A percentile compares a stretch with the other conserved stretches of the same genome.
phyloP scores from a whole-genome alignment of 495 filamentous ascomycete genomes.

The Hypoxylon rickii region DNA sequence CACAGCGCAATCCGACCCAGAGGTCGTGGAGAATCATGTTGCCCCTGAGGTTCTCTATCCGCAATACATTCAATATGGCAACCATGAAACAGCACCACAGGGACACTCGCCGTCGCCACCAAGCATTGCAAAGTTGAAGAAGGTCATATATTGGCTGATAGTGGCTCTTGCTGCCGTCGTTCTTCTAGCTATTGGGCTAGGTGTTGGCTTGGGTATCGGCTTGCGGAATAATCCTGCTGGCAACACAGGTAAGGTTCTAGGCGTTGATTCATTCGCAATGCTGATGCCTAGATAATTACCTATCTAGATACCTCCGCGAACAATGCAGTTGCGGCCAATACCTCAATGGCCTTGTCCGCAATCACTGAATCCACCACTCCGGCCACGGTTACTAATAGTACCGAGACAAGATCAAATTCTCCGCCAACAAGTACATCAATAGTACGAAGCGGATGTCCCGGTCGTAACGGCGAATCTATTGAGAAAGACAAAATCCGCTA shows the following conservation, averaged over 20 bases:
- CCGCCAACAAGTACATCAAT: not conserved
- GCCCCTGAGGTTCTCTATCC: not conserved
- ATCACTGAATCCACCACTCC: no score
- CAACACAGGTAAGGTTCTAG: conserved; percentile 7
- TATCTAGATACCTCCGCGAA: conserved; percentile 2
- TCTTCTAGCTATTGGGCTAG: conserved; percentile 11
- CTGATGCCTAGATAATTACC: conserved; percentile 10
- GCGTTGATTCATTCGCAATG: not conserved
- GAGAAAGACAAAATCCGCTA: conserved; percentile 1
- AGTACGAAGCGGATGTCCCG: conserved; percentile 4
- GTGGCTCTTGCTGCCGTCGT: conserved; percentile 6
- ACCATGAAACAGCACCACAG: not conserved
- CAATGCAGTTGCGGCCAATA: no score
- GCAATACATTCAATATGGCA: not conserved
- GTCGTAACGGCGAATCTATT: conserved; percentile 1
- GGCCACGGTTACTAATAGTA: conserved; percentile 1
- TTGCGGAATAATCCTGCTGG: conserved; percentile 8
- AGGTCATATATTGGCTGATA: conserved; percentile 16
- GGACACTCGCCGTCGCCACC: not conserved
- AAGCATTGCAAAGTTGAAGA: conserved; percentile 7
- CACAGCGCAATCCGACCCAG: not conserved
- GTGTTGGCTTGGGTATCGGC: conserved; percentile 12
- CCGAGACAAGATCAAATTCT: not conserved
- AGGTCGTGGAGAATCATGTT: not conserved
- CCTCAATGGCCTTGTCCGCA: no score